phyloP scores from a whole-genome alignment of 768 basidiomycete species.

The Filobasidium wieringae region DNA sequence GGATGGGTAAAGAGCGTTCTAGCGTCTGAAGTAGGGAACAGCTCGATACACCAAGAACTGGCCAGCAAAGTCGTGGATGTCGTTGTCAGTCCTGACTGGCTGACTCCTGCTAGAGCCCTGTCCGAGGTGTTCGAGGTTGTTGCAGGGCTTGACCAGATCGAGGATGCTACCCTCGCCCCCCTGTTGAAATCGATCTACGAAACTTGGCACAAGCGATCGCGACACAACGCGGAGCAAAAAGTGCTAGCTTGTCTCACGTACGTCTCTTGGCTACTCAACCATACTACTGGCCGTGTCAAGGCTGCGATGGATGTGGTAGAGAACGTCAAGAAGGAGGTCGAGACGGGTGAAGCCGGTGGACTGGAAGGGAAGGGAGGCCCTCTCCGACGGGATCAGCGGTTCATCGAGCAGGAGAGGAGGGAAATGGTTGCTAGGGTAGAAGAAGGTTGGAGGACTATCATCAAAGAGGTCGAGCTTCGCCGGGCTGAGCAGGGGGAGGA shows the following conservation, averaged over 20 bases:
- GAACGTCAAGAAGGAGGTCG: slow-evolving; percentile 15
- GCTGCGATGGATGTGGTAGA: slow-evolving; percentile 19
- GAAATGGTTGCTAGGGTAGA: slow-evolving; percentile 14
- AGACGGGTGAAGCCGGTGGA: slow-evolving; percentile 4
- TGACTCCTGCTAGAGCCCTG: slow-evolving; percentile 5
- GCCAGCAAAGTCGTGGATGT: neutral
- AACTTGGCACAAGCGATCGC: slow-evolving; percentile 16
- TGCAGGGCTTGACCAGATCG: neutral
- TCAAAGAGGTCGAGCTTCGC: slow-evolving; percentile 10
- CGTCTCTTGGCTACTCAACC: slow-evolving; percentile 15
- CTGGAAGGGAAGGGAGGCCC: neutral
- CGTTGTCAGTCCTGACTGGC: neutral
- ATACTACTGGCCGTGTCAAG: slow-evolving; percentile 13
- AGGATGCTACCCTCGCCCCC: slow-evolving; percentile 6
- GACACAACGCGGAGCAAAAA: slow-evolving; percentile 10
- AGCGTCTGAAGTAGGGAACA: too few species aligned
- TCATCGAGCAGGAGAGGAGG: slow-evolving; percentile 9
- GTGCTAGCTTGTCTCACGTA: slow-evolving; percentile 18
- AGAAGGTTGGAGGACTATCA: slow-evolving; percentile 11
- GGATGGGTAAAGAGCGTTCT: neutral
- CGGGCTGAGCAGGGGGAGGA: slow-evolving; percentile 5
- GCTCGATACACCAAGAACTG: neutral
- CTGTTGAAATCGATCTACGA: slow-evolving; percentile 17
- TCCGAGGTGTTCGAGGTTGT: slow-evolving; percentile 14
- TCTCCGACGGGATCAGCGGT: neutral